Evolutionary conservation across 768 basidiomycete species (phyloP).

Genomic region (Hemileccinum impolitum): DNA sequence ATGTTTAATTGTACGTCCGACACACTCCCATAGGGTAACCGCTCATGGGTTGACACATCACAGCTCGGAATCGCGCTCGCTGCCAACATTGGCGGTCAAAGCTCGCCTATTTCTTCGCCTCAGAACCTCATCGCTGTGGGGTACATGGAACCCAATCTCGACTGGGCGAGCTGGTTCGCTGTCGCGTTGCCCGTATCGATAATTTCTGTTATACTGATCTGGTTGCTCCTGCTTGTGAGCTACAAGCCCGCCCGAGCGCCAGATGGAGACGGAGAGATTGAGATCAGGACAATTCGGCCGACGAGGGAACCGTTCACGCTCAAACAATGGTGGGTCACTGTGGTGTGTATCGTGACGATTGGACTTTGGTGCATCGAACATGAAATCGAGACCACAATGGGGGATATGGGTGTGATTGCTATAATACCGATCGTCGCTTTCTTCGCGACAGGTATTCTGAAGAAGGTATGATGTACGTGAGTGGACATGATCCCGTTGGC

Average conservation of each 20-base stretch:
- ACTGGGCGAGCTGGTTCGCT: conserved; percentile 92
- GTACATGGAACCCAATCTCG: conserved; percentile 81
- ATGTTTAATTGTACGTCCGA: conserved; percentile 75
- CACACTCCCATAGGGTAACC: not conserved
- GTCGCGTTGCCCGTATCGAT: conserved; percentile 90
- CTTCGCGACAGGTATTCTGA: conserved; percentile 89
- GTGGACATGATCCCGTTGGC: not conserved
- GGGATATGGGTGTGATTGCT: conserved; percentile 98
- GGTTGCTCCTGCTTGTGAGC: conserved; percentile 80
- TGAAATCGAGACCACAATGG: conserved; percentile 67
- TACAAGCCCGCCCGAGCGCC: conserved; percentile 74
- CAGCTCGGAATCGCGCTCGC: conserved; percentile 97
- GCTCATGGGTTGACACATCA: not conserved
- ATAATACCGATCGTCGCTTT: conserved; percentile 91
- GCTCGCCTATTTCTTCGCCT: conserved; percentile 95
- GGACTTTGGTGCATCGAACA: conserved; percentile 87
- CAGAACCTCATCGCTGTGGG: conserved; percentile 93
- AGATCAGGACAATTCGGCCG: conserved; percentile 81
- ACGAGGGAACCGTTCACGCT: conserved; percentile 75
- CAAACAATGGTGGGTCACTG: conserved; percentile 88
- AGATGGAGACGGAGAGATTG: conserved; percentile 72
- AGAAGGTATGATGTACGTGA: conserved; percentile 61
- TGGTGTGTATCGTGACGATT: conserved; percentile 84
- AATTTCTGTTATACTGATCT: conserved; percentile 85
- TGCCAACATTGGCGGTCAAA: conserved; percentile 96